Conservation (phyloP, 1,139 yeast genomes). For the Sugiyamaella neomexicana region DNA sequence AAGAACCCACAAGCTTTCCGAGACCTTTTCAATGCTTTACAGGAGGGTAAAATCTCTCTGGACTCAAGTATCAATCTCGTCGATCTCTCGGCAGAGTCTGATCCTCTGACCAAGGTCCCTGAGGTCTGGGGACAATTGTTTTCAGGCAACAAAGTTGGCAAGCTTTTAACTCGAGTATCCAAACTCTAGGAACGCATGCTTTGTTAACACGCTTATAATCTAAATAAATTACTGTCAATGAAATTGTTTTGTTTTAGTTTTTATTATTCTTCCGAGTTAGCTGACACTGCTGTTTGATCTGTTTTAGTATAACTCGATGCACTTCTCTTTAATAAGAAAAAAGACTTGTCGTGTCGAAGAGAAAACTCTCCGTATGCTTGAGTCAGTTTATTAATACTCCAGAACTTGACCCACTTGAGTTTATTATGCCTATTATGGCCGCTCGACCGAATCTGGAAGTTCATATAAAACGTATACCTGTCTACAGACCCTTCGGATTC, state of each 20-base stretch:
- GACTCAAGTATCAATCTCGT: conserved; percentile 3
- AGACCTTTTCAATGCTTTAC: conserved; percentile 6
- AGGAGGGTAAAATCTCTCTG: conserved; percentile 11
- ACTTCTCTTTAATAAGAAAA: conserved; percentile 48
- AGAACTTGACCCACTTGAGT: conserved; percentile 65
- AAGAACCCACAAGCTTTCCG: conserved; percentile 6
- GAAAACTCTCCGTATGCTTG: conserved; percentile 46
- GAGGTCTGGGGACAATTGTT: conserved; percentile 12
- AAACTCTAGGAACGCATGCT: not conserved
- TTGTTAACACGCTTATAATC: no score
- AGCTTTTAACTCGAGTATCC: conserved; percentile 6
- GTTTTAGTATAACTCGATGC: not conserved
- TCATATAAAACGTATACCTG: conserved; percentile 63
- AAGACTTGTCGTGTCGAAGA: conserved; percentile 70
- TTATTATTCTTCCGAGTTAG: not conserved
- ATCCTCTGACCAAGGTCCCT: conserved; percentile 5
- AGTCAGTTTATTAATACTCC: conserved; percentile 51
- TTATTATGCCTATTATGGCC: conserved; percentile 64
- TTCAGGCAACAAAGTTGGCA: conserved; percentile 8
- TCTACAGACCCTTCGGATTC: conserved; percentile 60
- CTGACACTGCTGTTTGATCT: no score
- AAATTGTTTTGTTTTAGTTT: no score
- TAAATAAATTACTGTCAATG: not conserved
- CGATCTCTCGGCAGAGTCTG: conserved; percentile 1
- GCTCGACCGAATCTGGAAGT: conserved; percentile 54